Evolutionary conservation across 2,329 filamentous ascomycete genomes (phyloP).

Genomic region (Zasmidium cellare): DNA sequence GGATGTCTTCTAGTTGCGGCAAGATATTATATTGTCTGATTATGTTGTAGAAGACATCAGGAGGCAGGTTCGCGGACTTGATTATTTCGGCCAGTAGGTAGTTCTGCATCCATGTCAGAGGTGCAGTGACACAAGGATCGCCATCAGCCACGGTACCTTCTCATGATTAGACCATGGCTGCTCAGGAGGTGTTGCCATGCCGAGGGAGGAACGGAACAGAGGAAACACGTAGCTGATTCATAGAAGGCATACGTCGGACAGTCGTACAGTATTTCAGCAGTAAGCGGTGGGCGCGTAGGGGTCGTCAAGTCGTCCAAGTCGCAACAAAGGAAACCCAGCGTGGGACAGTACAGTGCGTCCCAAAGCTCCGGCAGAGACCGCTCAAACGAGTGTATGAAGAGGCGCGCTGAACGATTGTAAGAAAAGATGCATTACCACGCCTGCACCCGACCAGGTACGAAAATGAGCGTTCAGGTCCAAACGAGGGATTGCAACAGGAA

Average conservation of each 20-base stretch:
- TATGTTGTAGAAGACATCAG: slow-evolving; percentile 44
- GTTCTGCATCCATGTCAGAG: slow-evolving; percentile 31
- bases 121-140: slow-evolving; percentile 14
- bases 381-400: slow-evolving; percentile 35
- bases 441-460: slow-evolving; percentile 22
- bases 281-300: slow-evolving; percentile 28
- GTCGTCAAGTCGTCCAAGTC: slow-evolving; percentile 28
- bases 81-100: slow-evolving; percentile 54
- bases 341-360: slow-evolving; percentile 20
- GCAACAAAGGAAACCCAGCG: slow-evolving; percentile 28
- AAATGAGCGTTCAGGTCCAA: slow-evolving; percentile 16
- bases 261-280: slow-evolving; percentile 27
- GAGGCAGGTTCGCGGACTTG: slow-evolving; percentile 47
- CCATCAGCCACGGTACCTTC: slow-evolving; percentile 38
- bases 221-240: slow-evolving; percentile 26
- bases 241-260: slow-evolving; percentile 30
- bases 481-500: slow-evolving; percentile 17
- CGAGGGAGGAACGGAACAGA: slow-evolving; percentile 35
- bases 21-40: slow-evolving; percentile 45
- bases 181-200: slow-evolving; percentile 46
- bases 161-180: slow-evolving; percentile 49
- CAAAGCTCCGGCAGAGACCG: slow-evolving; percentile 15
- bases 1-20: slow-evolving; percentile 51
- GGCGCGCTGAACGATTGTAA: slow-evolving; percentile 28
- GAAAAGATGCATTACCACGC: slow-evolving; percentile 28